These are phyloP conservation scores for Neoboletus brunneissimus DNA, from an alignment of 768 basidiomycete species.

Conservation along the genomic window DNA sequence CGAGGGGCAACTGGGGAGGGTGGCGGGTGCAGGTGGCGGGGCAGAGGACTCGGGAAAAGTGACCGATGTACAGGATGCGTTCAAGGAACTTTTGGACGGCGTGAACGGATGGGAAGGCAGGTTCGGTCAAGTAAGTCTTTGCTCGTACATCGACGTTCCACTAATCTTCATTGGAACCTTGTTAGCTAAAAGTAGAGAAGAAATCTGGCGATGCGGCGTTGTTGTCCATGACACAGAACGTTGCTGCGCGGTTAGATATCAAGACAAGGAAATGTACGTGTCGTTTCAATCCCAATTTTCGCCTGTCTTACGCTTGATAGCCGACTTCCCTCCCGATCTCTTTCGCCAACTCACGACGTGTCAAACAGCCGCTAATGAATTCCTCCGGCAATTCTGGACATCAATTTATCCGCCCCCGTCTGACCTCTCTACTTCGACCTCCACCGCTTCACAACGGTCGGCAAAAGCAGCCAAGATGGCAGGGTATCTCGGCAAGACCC, in stretches of 20 bases:
- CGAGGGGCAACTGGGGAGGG: constrained; percentile 54
- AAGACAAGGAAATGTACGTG: constrained; percentile 61
- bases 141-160: not conserved
- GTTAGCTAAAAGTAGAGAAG: constrained; percentile 64
- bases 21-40: constrained; percentile 3
- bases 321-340: constrained; percentile 74
- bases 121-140: constrained; percentile 50
- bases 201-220: constrained; percentile 69
- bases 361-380: constrained; percentile 93
- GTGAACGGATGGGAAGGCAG: constrained; percentile 56
- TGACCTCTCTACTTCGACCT: constrained; percentile 50
- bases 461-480: constrained; percentile 87
- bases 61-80: constrained; percentile 45
- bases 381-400: constrained; percentile 94
- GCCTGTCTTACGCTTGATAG: constrained; percentile 37
- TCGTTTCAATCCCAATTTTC: not conserved
- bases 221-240: constrained; percentile 74
- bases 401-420: constrained; percentile 73
- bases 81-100: constrained; percentile 46
- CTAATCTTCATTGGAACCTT: not conserved
- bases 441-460: constrained; percentile 65
- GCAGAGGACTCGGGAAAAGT: constrained; percentile 22
- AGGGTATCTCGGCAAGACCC: constrained; percentile 73
- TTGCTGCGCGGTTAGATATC: constrained; percentile 66
- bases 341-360: constrained; percentile 84